Conservation (phyloP, 805 yeast genomes). For the Candida loeiensis region DNA sequence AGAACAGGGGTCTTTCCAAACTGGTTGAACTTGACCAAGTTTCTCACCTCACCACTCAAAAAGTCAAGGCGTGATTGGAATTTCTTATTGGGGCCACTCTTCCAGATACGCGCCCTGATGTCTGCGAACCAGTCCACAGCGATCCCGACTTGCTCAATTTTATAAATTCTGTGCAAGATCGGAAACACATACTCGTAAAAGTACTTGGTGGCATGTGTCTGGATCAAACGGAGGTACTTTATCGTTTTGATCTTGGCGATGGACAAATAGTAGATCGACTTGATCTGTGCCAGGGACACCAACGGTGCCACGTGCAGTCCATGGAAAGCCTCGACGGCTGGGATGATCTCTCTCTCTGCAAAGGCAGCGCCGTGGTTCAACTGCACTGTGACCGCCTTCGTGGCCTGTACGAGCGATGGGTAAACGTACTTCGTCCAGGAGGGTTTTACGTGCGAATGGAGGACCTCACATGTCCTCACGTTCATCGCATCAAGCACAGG, state of each 20-base stretch:
- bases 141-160: background rate
- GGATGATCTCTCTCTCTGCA: conserved; percentile 4
- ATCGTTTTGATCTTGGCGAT: background rate
- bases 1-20: conserved; percentile 9
- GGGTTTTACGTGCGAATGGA: conserved; percentile 9
- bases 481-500: conserved; percentile 6
- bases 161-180: conserved; percentile 1
- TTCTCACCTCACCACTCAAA: conserved; percentile 24
- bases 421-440: conserved; percentile 2
- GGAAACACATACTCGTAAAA: background rate
- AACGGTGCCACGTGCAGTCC: conserved; percentile 5
- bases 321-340: background rate
- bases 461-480: conserved; percentile 9
- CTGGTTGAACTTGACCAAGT: conserved; percentile 20
- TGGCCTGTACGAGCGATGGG: background rate
- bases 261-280: background rate
- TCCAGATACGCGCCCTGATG: background rate
- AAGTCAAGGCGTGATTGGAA: conserved; percentile 23
- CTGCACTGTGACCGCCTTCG: background rate
- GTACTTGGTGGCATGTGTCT: background rate
- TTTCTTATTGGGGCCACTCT: conserved; percentile 2
- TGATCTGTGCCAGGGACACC: background rate
- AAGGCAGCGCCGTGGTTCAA: background rate
- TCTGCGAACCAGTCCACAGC: conserved; percentile 2
- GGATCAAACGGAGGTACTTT: background rate